These are phyloP conservation scores for Onygenales sp. DNA, from an alignment of 2,329 filamentous ascomycete genomes.

Conservation along the genomic window DNA sequence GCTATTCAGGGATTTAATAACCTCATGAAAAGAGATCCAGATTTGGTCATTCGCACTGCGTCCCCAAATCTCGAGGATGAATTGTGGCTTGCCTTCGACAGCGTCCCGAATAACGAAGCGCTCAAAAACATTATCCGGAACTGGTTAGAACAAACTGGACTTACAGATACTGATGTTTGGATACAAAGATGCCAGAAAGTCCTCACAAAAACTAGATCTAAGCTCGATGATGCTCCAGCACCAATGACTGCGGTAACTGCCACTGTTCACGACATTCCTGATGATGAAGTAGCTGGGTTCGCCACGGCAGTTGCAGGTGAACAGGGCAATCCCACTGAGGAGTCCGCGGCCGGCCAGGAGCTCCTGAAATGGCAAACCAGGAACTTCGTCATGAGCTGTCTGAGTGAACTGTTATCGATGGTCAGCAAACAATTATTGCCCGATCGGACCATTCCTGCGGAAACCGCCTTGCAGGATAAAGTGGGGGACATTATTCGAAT, in stretches of 20 bases:
- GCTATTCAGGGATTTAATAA: slow-evolving; percentile 86
- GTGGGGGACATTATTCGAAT: slow-evolving; percentile 92
- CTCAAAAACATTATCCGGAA: slow-evolving; percentile 83
- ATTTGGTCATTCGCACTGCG: slow-evolving; percentile 68
- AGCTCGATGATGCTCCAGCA: slow-evolving; percentile 40
- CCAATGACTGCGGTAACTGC: slow-evolving; percentile 28
- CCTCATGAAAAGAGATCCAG: slow-evolving; percentile 84
- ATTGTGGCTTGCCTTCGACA: slow-evolving; percentile 82
- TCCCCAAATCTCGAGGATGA: slow-evolving; percentile 76
- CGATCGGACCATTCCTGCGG: slow-evolving; percentile 68
- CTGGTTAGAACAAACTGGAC: slow-evolving; percentile 85
- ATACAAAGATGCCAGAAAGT: slow-evolving; percentile 80
- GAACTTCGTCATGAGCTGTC: slow-evolving; percentile 83
- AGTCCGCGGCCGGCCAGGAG: slow-evolving; percentile 60
- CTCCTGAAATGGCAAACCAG: slow-evolving; percentile 90
- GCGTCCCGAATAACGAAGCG: slow-evolving; percentile 62
- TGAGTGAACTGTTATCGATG: slow-evolving; percentile 71
- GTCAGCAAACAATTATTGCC: slow-evolving; percentile 69
- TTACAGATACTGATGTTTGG: slow-evolving; percentile 74
- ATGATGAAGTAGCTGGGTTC: slow-evolving; percentile 95
- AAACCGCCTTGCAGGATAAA: slow-evolving; percentile 67
- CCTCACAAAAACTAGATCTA: slow-evolving; percentile 74
- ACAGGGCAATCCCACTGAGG: slow-evolving; percentile 45
- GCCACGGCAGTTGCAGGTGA: slow-evolving; percentile 61
- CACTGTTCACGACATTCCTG: slow-evolving; percentile 66